Conservation (phyloP, 1,284 basidiomycete species). For the Pseudozyma sp. region DNA sequence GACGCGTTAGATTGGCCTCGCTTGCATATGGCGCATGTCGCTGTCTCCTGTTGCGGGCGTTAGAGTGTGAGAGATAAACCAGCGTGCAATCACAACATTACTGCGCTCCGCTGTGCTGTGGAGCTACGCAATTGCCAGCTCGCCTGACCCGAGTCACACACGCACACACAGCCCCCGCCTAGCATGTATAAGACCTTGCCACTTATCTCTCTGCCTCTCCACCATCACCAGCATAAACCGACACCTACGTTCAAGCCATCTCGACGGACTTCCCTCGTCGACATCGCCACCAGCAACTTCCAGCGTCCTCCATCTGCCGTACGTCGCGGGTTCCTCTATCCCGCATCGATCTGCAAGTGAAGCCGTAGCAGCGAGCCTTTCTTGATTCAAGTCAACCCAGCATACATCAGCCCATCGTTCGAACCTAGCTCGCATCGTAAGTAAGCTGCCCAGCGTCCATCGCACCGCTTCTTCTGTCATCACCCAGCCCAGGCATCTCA, state of each 20-base stretch:
- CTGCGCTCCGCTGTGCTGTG: constrained; percentile 17
- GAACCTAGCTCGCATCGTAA: constrained; percentile 22
- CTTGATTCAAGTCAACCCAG: background rate
- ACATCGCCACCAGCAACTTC: background rate
- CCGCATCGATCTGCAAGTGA: background rate
- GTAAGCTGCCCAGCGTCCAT: constrained; percentile 6
- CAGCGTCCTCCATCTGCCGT: background rate
- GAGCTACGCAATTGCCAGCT: constrained; percentile 13
- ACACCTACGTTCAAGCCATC: background rate
- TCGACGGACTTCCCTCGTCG: constrained; percentile 4
- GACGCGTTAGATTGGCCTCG: background rate
- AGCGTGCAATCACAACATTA: background rate
- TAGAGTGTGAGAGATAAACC: background rate
- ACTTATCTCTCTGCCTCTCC: constrained; percentile 1
- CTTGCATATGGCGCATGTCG: background rate
- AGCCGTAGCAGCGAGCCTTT: background rate
- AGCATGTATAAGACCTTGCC: constrained; percentile 35
- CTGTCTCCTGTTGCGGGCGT: background rate
- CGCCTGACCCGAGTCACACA: constrained; percentile 44
- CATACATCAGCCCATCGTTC: constrained; percentile 6
- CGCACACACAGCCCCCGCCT: background rate
- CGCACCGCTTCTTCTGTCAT: background rate
- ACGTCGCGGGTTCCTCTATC: background rate
- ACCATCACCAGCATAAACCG: constrained; percentile 7
- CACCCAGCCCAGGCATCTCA: background rate